Base-by-base conservation (phyloP, 257 asterid species). In the Ilex asprella region DNA sequence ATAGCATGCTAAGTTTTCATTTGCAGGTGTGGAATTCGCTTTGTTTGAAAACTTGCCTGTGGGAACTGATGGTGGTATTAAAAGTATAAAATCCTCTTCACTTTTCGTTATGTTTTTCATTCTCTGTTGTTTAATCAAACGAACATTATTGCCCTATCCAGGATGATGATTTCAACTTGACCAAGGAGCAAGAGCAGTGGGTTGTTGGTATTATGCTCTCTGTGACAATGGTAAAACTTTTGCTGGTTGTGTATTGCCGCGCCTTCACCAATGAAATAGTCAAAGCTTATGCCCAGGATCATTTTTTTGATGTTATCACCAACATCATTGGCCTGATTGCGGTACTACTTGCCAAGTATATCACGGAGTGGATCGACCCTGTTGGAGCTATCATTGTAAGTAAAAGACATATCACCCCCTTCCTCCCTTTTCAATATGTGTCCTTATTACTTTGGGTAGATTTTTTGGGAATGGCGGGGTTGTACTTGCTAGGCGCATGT, bases 311-410 rank as follows among this genome's bases (percentile, higher is more conserved):
- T 55, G 86, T 80, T 31, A 60, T 80, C 68, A 80, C 86, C 63
- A 80, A 80, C 75, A 29, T 77, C 55, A 77, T 80, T 53, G 86
- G 86, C 16, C 81, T 80, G 10, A 51, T 77, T 56, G 86, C 81
- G 10, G 86, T 72, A 35, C 60, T 80, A 63, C 82, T 80, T 58
- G 83, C 86, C 55, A 80, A 77, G 50, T 74, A 73, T 43, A 56
- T 80, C 21, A 71, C 31, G 43, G 78, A 16, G 54, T 77, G 86
- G 86, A 80, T 80, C 75, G 86, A 80, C 67, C 86, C 86, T 32
- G 75, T 77, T 60, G 86, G 86, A 71, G 86, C 86, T 56, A 80
- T 80, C 66, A 74, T 77, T 66, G 86, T 80, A 70, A 80, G 85
- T 80, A 10, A 1, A 58, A 35, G 41, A 35, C 41, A 35, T 35